Conservation (phyloP, 345 rosid species). For the Linum lewisii region DNA sequence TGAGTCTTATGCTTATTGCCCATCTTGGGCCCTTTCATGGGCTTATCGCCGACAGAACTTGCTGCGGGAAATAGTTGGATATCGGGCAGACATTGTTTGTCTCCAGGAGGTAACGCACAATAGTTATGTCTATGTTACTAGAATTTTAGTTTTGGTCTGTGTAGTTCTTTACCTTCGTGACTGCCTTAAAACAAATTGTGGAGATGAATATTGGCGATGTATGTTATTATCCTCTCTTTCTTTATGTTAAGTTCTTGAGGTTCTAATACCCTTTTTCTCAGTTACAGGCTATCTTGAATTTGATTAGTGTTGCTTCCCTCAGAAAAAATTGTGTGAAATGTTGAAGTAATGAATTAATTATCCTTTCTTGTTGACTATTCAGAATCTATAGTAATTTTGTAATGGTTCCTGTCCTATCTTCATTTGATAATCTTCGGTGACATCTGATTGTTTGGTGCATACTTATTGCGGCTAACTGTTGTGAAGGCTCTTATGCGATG, state of each 20-base stretch:
- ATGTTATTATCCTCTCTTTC: too few relatives aligned
- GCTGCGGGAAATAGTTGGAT: slow-evolving; percentile 6
- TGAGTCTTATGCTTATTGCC: background rate
- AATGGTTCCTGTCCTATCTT: too few relatives aligned
- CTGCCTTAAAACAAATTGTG: background rate
- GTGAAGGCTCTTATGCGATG: background rate
- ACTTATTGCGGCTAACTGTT: background rate
- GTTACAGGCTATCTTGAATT: too few relatives aligned
- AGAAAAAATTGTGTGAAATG: background rate
- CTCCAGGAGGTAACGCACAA: slow-evolving; percentile 3
- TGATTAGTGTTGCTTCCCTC: background rate
- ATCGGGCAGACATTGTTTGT: slow-evolving; percentile 7
- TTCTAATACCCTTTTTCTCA: too few relatives aligned
- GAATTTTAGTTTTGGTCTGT: background rate
- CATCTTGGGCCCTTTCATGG: slow-evolving; percentile 6
- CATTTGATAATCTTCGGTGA: background rate
- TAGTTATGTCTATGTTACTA: background rate
- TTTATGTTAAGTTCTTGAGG: too few relatives aligned
- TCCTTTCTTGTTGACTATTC: background rate
- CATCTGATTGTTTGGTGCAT: background rate
- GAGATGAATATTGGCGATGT: background rate
- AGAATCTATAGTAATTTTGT: background rate
- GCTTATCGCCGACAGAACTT: slow-evolving; percentile 5
- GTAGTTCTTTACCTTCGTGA: background rate
- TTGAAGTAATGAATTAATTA: background rate